Evolutionary conservation across 257 asterid species (phyloP).

Genomic region (Salvia miltiorrhiza): DNA sequence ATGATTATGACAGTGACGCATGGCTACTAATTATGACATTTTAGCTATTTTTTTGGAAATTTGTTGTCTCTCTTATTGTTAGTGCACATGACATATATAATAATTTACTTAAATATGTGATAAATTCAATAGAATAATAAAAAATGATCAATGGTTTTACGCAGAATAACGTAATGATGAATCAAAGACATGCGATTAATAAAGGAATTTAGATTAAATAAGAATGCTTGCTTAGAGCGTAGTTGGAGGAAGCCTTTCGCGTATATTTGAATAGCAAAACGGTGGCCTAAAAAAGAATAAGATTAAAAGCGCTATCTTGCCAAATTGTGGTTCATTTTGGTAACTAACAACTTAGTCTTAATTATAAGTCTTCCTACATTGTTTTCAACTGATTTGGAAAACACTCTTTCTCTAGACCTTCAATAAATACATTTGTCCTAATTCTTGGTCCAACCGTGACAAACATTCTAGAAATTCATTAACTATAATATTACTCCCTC

Average conservation of each 20-base stretch:
- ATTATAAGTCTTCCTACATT: background rate
- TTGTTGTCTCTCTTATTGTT: background rate
- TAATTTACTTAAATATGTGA: no score
- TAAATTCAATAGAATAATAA: no score
- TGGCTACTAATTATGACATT: background rate
- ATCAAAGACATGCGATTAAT: no score
- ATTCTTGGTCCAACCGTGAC: constrained; percentile 1
- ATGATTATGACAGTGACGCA: background rate
- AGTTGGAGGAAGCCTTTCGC: constrained; percentile 35
- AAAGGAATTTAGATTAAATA: background rate
- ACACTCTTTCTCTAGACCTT: constrained; percentile 13
- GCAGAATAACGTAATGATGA: no score
- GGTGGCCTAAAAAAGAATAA: constrained; percentile 15
- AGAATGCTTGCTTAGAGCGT: constrained; percentile 17
- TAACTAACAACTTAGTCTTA: constrained; percentile 23
- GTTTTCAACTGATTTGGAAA: constrained; percentile 24
- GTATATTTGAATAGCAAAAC: constrained; percentile 24
- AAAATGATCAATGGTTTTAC: no score
- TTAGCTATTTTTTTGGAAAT: background rate
- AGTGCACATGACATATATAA: background rate
- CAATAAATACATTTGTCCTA: background rate
- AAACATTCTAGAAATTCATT: background rate
- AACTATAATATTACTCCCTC: no score
- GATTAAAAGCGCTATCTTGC: constrained; percentile 31
- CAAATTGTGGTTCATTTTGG: constrained; percentile 8